These are phyloP conservation scores for Oryza glaberrima DNA, from an alignment of 176 grass and related monocot genomes.

Conservation along the genomic window DNA sequence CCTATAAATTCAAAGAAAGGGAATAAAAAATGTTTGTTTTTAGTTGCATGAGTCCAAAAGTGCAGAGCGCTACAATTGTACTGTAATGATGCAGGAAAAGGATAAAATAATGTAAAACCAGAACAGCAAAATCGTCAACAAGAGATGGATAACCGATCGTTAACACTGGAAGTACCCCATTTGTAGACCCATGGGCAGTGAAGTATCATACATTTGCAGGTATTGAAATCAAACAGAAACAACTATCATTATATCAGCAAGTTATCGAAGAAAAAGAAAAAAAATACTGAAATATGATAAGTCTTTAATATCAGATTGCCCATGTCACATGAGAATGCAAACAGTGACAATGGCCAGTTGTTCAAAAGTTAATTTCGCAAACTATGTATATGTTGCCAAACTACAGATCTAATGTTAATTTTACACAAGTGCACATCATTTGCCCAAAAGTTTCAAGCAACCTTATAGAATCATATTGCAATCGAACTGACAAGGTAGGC, in stretches of 20 bases:
- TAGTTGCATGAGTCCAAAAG: slow-evolving; percentile 18
- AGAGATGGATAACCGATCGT: slow-evolving; percentile 1
- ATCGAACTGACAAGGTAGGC: too few species aligned
- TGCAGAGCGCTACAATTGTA: slow-evolving; percentile 7
- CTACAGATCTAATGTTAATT: not conserved
- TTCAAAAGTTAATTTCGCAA: not conserved
- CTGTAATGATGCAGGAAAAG: not conserved
- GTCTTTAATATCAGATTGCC: slow-evolving; percentile 7
- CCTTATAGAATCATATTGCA: too few species aligned
- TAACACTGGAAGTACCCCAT: not conserved
- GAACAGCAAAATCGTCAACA: not conserved
- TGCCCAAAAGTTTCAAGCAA: too few species aligned
- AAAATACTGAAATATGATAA: not conserved
- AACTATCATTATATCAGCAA: not conserved
- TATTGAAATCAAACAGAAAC: slow-evolving; percentile 28
- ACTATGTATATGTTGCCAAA: not conserved
- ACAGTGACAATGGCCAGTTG: slow-evolving; percentile 3
- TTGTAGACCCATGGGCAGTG: not conserved
- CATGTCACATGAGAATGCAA: not conserved
- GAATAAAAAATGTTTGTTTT: slow-evolving; percentile 30
- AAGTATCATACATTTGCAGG: not conserved
- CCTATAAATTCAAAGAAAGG: slow-evolving; percentile 58
- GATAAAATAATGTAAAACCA: slow-evolving; percentile 27
- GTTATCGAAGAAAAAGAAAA: not conserved
- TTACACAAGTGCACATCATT: not conserved